Conservation (phyloP, 139 green algal species). For the Chlorella sorokiniana region DNA sequence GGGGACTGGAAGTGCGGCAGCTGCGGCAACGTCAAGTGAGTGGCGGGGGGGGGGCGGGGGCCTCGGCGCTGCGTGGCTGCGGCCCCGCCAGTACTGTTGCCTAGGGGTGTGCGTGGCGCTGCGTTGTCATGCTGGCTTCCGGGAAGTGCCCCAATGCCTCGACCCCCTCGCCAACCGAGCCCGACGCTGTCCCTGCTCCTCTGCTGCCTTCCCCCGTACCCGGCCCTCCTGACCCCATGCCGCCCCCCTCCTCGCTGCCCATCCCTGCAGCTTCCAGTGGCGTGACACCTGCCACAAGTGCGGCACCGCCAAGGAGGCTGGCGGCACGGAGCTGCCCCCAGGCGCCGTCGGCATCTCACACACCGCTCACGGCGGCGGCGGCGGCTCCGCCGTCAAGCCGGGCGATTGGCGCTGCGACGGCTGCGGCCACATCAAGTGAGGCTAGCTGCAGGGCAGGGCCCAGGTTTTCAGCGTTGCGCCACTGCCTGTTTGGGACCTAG, state of each 20-base stretch:
- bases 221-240: not conserved
- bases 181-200: no score
- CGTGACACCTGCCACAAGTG: slow-evolving; percentile 28
- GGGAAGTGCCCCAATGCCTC: no score
- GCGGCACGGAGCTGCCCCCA: not conserved
- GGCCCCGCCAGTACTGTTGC: no score
- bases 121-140: no score
- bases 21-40: slow-evolving; percentile 44
- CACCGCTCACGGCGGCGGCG: not conserved
- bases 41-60: not conserved
- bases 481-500: no score
- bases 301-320: not conserved
- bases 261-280: slow-evolving; percentile 30
- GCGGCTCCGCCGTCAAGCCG: slow-evolving; percentile 32
- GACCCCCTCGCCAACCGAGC: no score
- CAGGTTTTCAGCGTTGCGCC: no score
- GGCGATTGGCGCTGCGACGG: slow-evolving; percentile 80
- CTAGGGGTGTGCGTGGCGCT: no score
- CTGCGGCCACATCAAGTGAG: slow-evolving; percentile 80
- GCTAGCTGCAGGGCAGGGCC: no score
- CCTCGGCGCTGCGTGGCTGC: not conserved
- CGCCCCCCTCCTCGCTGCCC: not conserved
- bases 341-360: not conserved
- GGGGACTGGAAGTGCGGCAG: slow-evolving; percentile 37
- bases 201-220: not conserved